These are phyloP conservation scores for Ascochyta clinopodiicola DNA, from an alignment of 2,329 filamentous ascomycete genomes.

Conservation along the genomic window DNA sequence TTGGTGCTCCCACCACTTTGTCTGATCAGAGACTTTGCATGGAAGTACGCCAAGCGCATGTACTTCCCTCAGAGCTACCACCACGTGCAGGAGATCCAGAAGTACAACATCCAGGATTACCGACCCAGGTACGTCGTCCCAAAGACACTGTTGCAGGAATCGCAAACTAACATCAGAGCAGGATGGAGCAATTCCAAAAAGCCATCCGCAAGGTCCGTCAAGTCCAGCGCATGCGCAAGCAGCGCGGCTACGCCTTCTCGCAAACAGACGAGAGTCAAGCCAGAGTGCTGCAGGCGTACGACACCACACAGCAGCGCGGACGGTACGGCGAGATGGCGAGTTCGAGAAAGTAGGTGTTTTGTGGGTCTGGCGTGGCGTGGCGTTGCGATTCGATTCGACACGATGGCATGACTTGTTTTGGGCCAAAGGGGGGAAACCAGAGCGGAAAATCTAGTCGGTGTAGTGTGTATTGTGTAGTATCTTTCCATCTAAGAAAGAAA, in stretches of 20 bases:
- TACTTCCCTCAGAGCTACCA: conserved; percentile 96
- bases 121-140: conserved; percentile 75
- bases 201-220: conserved; percentile 98
- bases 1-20: conserved; percentile 80
- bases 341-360: conserved; percentile 47
- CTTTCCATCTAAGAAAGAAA: neutral
- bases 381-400: neutral
- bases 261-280: conserved; percentile 97
- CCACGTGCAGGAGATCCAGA: conserved; percentile 99
- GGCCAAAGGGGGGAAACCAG: neutral
- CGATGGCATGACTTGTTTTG: conserved; percentile 9
- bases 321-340: conserved; percentile 94
- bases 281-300: conserved; percentile 93
- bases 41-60: conserved; percentile 98
- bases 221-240: conserved; percentile 98
- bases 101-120: conserved; percentile 99
- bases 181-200: conserved; percentile 99
- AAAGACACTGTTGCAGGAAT: neutral
- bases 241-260: conserved; percentile 97
- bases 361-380: neutral
- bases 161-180: conserved; percentile 43
- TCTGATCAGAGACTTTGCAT: conserved; percentile 85
- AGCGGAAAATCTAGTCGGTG: neutral
- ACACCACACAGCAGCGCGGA: conserved; percentile 90
- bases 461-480: conserved; percentile 3